These are phyloP conservation scores for Penicillium sp. DNA, from an alignment of 2,329 filamentous ascomycete genomes.

Conservation along the genomic window DNA sequence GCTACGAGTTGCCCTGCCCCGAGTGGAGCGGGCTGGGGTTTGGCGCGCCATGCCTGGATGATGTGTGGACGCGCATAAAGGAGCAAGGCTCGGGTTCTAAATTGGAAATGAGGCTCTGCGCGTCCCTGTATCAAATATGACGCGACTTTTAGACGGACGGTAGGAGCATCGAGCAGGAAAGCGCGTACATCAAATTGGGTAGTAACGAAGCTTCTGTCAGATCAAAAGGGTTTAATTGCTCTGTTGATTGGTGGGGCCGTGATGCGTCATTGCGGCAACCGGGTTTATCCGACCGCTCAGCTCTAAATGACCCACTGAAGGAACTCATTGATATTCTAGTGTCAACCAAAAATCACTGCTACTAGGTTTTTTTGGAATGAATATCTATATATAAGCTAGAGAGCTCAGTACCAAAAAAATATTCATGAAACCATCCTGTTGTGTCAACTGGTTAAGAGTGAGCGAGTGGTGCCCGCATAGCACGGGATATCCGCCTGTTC, in stretches of 20 bases:
- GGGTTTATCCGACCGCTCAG: slow-evolving; percentile 8
- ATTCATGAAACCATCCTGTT: too few relatives aligned
- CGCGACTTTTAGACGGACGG: background rate
- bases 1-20: slow-evolving; percentile 11
- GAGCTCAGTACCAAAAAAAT: too few relatives aligned
- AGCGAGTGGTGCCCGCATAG: too few relatives aligned
- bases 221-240: slow-evolving; percentile 5
- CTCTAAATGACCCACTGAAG: background rate
- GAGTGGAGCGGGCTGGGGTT: slow-evolving; percentile 15
- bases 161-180: background rate
- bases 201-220: background rate
- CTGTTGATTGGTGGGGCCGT: slow-evolving; percentile 12
- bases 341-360: too few relatives aligned
- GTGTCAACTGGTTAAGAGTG: too few relatives aligned
- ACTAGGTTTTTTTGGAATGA: too few relatives aligned
- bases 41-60: slow-evolving; percentile 23
- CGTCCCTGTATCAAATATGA: background rate
- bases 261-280: slow-evolving; percentile 17
- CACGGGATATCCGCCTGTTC: too few relatives aligned
- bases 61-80: slow-evolving; percentile 12
- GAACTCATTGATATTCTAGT: background rate
- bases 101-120: background rate
- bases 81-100: background rate
- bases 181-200: background rate
- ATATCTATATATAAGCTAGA: too few relatives aligned